phyloP scores from a whole-genome alignment of 2,329 filamentous ascomycete species.

The Colletotrichum sansevieriae region DNA sequence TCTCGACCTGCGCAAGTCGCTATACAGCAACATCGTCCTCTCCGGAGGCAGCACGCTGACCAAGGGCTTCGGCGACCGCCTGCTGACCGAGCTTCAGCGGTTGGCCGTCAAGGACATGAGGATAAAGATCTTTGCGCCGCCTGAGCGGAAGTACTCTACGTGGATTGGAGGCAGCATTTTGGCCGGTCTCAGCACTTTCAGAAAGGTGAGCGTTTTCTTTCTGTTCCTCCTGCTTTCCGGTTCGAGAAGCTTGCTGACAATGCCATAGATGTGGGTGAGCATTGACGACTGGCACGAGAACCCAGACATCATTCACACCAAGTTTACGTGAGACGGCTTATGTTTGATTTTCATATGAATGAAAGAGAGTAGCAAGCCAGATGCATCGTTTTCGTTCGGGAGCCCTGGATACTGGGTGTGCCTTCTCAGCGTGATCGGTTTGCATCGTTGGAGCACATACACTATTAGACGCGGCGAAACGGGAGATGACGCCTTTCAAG shows the following conservation, averaged over 20 bases:
- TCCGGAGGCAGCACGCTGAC: conserved; percentile 96
- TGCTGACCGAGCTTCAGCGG: conserved; percentile 91
- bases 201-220: conserved; percentile 76
- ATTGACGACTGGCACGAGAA: conserved; percentile 99
- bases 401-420: conserved; percentile 7
- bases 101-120: conserved; percentile 98
- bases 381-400: conserved; percentile 1
- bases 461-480: neutral
- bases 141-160: conserved; percentile 97
- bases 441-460: conserved; percentile 8
- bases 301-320: conserved; percentile 97
- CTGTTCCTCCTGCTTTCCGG: too few relatives aligned
- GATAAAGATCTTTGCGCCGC: conserved; percentile 98
- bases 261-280: conserved; percentile 94
- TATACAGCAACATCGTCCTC: conserved; percentile 97
- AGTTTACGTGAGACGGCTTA: conserved; percentile 78
- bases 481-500: neutral
- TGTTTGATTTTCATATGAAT: conserved; percentile 18
- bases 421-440: neutral
- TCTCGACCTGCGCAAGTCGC: conserved; percentile 91
- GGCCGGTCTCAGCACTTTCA: conserved; percentile 95
- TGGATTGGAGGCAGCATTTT: conserved; percentile 99
- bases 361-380: conserved; percentile 7
- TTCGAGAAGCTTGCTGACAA: conserved; percentile 5
- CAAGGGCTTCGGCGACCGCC: conserved; percentile 94